Base-by-base conservation (phyloP, 2,329 filamentous ascomycete genomes). In the Hymenoscyphus albidus region DNA sequence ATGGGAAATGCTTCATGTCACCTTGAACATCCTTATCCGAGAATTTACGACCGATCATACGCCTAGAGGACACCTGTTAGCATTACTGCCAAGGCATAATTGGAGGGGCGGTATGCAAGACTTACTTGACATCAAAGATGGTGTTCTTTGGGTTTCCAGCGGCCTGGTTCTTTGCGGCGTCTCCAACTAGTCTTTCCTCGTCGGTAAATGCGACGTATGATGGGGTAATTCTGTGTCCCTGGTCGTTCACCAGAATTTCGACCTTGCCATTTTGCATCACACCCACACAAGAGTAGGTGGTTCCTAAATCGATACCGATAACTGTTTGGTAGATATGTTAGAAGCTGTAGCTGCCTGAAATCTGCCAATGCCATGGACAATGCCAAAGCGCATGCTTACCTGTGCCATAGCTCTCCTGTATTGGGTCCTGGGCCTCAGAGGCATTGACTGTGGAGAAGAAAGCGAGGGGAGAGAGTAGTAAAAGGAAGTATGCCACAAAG, bases 1-100 rank as follows among this genome's bases (percentile, higher is more conserved):
- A 99, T 76, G 95, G 94, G 86, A 97, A 97, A 85, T 97, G 91
- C 91, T 99, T 98, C 77, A 95, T 86, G 77, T 99, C 95, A 77
- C 83, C 85, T 83, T 97, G 93, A 71, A 97, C 89, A 70, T 96
- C 91, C 82, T 89, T 91, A 78, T 95, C 91, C 60, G 81, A 80
- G 79, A 84, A 93, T 81, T 93, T 95, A 79, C 90, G 90, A 75
- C 91, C 91, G 76, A 95, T 93, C 74, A 95, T 80, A 77, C 91
- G 91, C 83, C 90, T 92, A 69, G 60, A 66, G 61, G 65, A 70
- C 62, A 56, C 35, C 31, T 65, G 72, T 80, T 73, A 80, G 78
- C 68, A 56, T 64, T 57, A 22, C 18, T 22, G 48, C 48, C 48
- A 54, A 54, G 48, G n/a, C 48, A 54, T 5, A 54, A 27, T 12